These are phyloP conservation scores for Fraxinus nigra DNA, from an alignment of 305 asterid species.

Conservation along the genomic window DNA sequence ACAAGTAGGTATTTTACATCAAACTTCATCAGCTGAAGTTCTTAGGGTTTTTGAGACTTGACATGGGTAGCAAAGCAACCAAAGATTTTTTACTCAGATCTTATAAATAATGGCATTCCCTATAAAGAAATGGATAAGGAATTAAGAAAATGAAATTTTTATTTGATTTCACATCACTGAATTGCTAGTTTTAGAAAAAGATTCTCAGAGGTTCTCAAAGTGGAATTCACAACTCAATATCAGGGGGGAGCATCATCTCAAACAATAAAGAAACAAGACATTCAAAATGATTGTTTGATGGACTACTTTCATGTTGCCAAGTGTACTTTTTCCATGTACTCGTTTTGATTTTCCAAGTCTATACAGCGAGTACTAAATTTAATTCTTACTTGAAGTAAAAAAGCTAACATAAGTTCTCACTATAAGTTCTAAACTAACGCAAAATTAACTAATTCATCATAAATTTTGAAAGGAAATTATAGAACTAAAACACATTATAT, in stretches of 20 bases:
- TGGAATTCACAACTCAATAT: background rate
- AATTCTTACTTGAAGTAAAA: background rate
- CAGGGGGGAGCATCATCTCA: background rate
- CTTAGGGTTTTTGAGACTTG: background rate
- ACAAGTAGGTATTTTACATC: background rate
- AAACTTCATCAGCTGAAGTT: conserved; percentile 10
- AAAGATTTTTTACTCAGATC: conserved; percentile 5
- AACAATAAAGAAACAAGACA: background rate
- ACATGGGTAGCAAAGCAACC: conserved; percentile 6
- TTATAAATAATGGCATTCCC: background rate
- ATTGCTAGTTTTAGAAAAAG: background rate
- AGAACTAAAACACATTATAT: background rate
- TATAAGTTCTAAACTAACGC: background rate
- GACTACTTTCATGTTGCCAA: background rate
- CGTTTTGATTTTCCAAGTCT: background rate
- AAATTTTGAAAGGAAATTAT: background rate
- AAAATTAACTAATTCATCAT: background rate
- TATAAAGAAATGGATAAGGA: background rate
- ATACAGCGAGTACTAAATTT: background rate
- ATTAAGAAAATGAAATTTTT: background rate
- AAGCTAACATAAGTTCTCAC: background rate
- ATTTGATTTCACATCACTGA: background rate
- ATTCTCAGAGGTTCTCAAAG: background rate
- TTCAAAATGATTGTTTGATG: background rate
- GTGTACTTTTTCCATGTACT: background rate